These are phyloP conservation scores for Eucalyptus cloeziana DNA, from an alignment of 345 rosid species.

Conservation along the genomic window DNA sequence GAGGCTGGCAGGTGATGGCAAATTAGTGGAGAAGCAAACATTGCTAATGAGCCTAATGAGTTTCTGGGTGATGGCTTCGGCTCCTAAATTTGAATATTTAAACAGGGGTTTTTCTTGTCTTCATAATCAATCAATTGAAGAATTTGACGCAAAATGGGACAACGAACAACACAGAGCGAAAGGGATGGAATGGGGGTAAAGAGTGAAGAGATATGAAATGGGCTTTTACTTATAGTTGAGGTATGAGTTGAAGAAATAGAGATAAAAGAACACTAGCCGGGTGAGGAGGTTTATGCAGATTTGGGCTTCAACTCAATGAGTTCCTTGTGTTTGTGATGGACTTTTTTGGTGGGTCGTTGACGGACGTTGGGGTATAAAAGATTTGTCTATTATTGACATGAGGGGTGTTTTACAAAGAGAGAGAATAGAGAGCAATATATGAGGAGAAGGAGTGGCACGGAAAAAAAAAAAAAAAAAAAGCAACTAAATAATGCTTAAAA, in stretches of 20 bases:
- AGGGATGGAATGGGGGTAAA: not conserved
- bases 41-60: conserved; percentile 36
- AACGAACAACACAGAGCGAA: not conserved
- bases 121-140: not conserved
- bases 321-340: not conserved
- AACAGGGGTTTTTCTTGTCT: conserved; percentile 5
- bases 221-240: not conserved
- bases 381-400: not conserved
- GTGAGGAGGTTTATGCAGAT: not conserved
- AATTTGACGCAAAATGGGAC: not conserved
- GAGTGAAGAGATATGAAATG: not conserved
- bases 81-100: conserved; percentile 4
- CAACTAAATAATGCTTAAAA: not conserved
- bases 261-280: not conserved
- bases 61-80: not conserved
- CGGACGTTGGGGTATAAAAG: not conserved
- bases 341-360: not conserved
- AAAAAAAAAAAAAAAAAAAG: not conserved
- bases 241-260: not conserved
- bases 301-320: not conserved
- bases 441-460: not conserved
- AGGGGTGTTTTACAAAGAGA: not conserved
- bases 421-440: not conserved
- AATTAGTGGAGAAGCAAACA: conserved; percentile 59
- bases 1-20: conserved; percentile 37